Base-by-base conservation (phyloP, 768 basidiomycete species). In the Hericium alpestre region DNA sequence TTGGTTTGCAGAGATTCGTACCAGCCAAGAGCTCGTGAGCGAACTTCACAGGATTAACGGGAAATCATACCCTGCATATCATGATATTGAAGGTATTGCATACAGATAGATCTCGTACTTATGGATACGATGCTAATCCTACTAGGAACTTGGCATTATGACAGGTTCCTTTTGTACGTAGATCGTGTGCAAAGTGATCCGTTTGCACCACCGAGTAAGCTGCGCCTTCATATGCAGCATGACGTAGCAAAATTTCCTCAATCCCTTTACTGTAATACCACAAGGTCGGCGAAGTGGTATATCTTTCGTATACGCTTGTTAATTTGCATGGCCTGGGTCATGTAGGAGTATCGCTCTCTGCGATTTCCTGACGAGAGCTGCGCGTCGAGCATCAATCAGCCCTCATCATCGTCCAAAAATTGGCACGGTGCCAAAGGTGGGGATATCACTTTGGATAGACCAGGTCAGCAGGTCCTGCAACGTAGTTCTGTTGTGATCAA, bases 391-490 rank as follows among this genome's bases (percentile, higher is more conserved):
- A 7, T 10, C 43, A 46, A 46, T 1, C 43, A n/a, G 11, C 43
- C 43, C 4, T 15, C 32, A 0, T 18, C 43, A 2, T 51, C 25
- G 9, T 51, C 49, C 11, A 23, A 37, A 16, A 25, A 12, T n/a
- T 51, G 23, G 20, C 38, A 18, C 9, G 27, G 56, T 23, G 54
- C 59, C 18, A 62, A 63, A 23, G 62, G 59, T 13, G 62, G 62
- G 0, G 48, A 56, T 6, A 56, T 63, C 38, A 27, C 49, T 0
- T 47, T 60, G 16, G 62, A 60, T n/a, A 37, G 50, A 22, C 59
- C 62, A 12, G 62, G 57, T n/a, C 57, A 63, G 11, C 62, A 63
- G 32, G 59, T 63, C 1, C 57, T 63, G 7, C 57, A 63, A 25
- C 56, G 59, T 2, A 60, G 49, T 27, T 51, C 59, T 11, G 57